Percentiles rank a stretch among this genome's conserved stretches.
phyloP scores from a whole-genome alignment of 805 yeast genomes.

The Debaryomyces hansenii region DNA sequence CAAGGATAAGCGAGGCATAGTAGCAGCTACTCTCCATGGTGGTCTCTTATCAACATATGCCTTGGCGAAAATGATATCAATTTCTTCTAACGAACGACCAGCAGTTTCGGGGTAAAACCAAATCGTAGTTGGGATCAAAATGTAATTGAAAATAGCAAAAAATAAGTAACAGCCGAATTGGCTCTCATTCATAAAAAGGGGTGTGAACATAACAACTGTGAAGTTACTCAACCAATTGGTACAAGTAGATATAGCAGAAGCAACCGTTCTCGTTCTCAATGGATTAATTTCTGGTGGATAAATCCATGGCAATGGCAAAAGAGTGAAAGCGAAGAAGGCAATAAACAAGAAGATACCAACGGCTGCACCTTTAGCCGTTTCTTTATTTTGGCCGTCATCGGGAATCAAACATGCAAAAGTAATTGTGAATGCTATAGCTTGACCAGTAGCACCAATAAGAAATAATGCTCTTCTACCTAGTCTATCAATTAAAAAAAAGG shows the following conservation, averaged over 20 bases:
- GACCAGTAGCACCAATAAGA: slow-evolving; percentile 31
- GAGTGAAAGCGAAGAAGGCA: slow-evolving; percentile 32
- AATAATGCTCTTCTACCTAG: slow-evolving; percentile 37
- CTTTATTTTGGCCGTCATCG: slow-evolving; percentile 11
- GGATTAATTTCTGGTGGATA: slow-evolving; percentile 38
- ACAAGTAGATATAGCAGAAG: slow-evolving; percentile 34
- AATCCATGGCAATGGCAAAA: slow-evolving; percentile 38
- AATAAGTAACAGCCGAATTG: slow-evolving; percentile 27
- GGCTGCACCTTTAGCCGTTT: slow-evolving; percentile 21
- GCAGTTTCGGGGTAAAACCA: slow-evolving; percentile 77
- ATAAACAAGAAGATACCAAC: slow-evolving; percentile 35
- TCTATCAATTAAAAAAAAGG: slow-evolving; percentile 33
- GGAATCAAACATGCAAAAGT: slow-evolving; percentile 18
- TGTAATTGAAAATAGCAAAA: slow-evolving; percentile 15
- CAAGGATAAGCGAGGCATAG: slow-evolving; percentile 51
- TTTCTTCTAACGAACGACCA: slow-evolving; percentile 71
- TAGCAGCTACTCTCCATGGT: slow-evolving; percentile 57
- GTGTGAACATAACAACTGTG: slow-evolving; percentile 40
- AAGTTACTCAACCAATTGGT: slow-evolving; percentile 38
- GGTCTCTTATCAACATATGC: slow-evolving; percentile 51
- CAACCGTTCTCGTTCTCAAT: slow-evolving; percentile 36
- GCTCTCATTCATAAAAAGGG: slow-evolving; percentile 20
- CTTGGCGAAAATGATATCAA: slow-evolving; percentile 56
- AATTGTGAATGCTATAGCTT: slow-evolving; percentile 29
- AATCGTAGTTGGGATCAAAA: slow-evolving; percentile 46